Base-by-base conservation (phyloP, 176 grass and related monocot species). In the Zoysia japonica region DNA sequence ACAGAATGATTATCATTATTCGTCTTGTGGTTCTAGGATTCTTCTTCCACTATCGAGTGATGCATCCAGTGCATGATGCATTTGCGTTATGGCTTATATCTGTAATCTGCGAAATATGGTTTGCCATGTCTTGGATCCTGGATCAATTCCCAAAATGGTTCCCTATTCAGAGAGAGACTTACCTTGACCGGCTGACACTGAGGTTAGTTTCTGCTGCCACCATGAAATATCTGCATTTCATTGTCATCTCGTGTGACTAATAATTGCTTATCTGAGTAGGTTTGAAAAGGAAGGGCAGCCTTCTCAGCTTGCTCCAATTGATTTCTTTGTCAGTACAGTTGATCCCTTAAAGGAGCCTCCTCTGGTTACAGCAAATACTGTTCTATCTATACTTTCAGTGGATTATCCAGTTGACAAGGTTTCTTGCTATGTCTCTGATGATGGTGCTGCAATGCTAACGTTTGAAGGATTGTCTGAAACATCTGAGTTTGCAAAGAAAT, bases 141-240 rank as follows among this genome's bases (percentile, higher is more conserved):
- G 94, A 97, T 90, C 94, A 97, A 61, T 97, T 97, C n/a, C 94
- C 94, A 28, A 94, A 97, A 76, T 97, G 94, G 94, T 86, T 92
- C 50, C 94, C 94, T 8, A 94, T 97, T 11, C 82, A 92, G 70
- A 89, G 94, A 70, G 91, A 97, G 71, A 97, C 94, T 9, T 97
- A 97, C 83, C 91, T 97, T 12, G 94, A 97, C 70, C 89, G 89
- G 41, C 72, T 97, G 62, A 74, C 85, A 65, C 75, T 94, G 53
- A 97, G 94, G 94, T 97, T 79, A 3, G 91, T 92, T 80, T 11
- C 71, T 75, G 17, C 49, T 68, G 3, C 14, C 11, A 52, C 61
- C 14, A 11, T 65, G 8, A 47, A 68, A 65, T 83, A 59, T 56
- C 71, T 78, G 11, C 64, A 38, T 64, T 15, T 56, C 6, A 37